These are phyloP conservation scores for Spergularia marina DNA, from an alignment of 148 eudicot genomes.

Conservation along the genomic window DNA sequence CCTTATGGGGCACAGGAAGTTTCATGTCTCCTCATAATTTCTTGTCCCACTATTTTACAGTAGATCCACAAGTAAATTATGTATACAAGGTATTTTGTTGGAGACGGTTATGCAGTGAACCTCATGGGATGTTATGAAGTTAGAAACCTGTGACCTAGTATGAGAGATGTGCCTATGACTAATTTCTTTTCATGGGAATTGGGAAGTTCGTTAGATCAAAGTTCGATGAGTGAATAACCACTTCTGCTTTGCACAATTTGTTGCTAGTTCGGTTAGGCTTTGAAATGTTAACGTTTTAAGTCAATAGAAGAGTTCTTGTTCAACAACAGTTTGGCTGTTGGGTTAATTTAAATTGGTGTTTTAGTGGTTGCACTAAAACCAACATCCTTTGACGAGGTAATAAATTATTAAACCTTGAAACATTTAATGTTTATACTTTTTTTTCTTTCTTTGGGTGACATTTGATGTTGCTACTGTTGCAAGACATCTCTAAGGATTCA, in stretches of 20 bases:
- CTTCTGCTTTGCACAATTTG: neutral
- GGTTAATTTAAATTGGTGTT: neutral
- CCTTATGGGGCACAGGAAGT: neutral
- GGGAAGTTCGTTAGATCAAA: neutral
- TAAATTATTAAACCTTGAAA: neutral
- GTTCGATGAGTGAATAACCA: neutral
- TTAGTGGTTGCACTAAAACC: constrained; percentile 18
- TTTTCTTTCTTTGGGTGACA: neutral
- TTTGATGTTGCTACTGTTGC: neutral
- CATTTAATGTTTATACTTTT: neutral
- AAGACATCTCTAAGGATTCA: neutral
- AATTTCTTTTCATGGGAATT: neutral
- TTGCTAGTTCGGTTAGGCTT: neutral
- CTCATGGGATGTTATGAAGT: neutral
- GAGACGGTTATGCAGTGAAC: neutral
- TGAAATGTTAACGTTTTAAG: neutral
- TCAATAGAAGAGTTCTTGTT: constrained; percentile 1
- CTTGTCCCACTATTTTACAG: neutral
- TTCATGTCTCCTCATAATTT: neutral
- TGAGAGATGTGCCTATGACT: neutral
- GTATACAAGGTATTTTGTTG: neutral
- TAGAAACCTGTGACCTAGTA: neutral
- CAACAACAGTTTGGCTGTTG: constrained; percentile 2
- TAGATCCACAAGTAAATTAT: neutral
- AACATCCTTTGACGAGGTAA: neutral